Evolutionary conservation across 2,329 filamentous ascomycete genomes (phyloP), one percentile per base, ranked within the genome.

Genomic region (Didymella arachidicola): DNA sequence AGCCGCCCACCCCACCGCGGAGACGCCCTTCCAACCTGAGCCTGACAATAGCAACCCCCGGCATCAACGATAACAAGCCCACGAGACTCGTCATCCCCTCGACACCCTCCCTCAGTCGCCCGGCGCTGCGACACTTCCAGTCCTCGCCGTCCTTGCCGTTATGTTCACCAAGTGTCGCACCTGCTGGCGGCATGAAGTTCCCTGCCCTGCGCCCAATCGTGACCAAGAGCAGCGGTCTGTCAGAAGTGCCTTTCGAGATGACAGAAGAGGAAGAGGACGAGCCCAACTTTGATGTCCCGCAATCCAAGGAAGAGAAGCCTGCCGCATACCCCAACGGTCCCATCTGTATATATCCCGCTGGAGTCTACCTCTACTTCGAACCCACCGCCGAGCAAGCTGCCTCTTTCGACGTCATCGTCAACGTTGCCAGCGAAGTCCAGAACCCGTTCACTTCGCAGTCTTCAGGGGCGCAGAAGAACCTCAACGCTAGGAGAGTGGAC

Each of bases 281-380:
- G 57, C 80, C 79, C 38, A 83, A 83, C 56, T 83, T 82, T 51
- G 81, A 83, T 53, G 72, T 83, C 32, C 83, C 85, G 36, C 83
- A 87, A 59, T 89, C 86, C 8, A 81, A 82, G 29, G 85, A 87
- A 68, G 84, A 85, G 64, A 93, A 93, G 78, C 90, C 90, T 0
- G 90, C 91, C 16, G 90, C 90, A 1, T 96, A 96, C 71, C 91
- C 91, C 0, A 86, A 92, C 64, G 91, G 91, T 0, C 92, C 91
- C 0, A 89, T 94, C 53, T 88, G 90, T 66, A 93, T 96, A 49
- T 93, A 94, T 65, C 87, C 87, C 53, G 88, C 91, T 57, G 86
- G 89, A 43, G 87, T 96, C 7, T 93, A 88, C 71, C 82, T 95
- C 0, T 96, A 93, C 69, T 81, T 91, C 39, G 91, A 96, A 72